Evolutionary conservation across 306 rosid genomes (phyloP), one percentile per base, ranked within the genome.

Genomic region (Lathyrus aphaca): DNA sequence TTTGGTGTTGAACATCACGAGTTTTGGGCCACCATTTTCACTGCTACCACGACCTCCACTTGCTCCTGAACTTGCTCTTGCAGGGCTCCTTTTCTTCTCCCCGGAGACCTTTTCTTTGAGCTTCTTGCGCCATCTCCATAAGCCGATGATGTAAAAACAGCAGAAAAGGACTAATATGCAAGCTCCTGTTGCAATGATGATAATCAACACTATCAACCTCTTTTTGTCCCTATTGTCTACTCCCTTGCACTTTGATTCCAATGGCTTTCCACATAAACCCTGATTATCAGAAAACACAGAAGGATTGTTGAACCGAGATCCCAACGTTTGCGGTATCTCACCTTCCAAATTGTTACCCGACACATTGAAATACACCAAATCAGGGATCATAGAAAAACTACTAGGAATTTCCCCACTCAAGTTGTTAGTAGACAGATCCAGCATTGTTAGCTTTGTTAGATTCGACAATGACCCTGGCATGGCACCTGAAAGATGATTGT

Each of bases 41-140:
- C 85, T 75, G 88, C 98, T 92, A 64, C 91, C 76, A 23, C 98
- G 96, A 18, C 89, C 98, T 7, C 92, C 92, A 27, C 96, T 90
- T 19, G 96, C 85, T 21, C 89, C 88, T 1, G 98, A 89, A 74
- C 98, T 89, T 2, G 85, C 90, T 82, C 96, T 77, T 0, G 89
- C 96, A 0, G 96, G 95, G 56, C 98, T 89, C 73, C 71, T 84
- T 69, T 86, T 87, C 83, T 89, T 92, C 77, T 88, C 96, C 43
- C 96, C 95, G 0, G 88, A 83, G 2, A 90, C 85, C 32, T 67
- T 62, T 68, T 84, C 80, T 68, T 88, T 86, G 23, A 92, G 87
- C 84, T 78, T 86, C 61, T 82, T 88, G 17, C 98, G 91, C 98
- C 98, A 92, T 77, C 91, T 77, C 66, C 87, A 61, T 23, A 92